phyloP scores from a whole-genome alignment of 2,329 filamentous ascomycete species.

The Trichoderma aggressivum region DNA sequence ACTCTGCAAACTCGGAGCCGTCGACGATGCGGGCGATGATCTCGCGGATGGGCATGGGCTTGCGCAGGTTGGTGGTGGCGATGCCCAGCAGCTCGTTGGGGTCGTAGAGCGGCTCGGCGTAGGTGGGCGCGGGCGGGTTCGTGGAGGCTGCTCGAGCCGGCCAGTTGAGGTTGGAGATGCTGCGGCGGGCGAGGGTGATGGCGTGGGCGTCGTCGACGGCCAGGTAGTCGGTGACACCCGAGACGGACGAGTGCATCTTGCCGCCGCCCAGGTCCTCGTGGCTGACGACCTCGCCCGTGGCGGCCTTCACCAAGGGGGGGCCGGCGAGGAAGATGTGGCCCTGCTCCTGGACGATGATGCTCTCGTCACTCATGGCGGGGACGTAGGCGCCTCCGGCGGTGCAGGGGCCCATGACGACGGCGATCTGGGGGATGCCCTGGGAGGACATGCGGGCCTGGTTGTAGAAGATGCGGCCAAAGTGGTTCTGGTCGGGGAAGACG shows the following conservation, averaged over 20 bases:
- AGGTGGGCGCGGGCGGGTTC: slow-evolving; percentile 41
- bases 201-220: slow-evolving; percentile 94
- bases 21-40: slow-evolving; percentile 92
- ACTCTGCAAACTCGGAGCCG: slow-evolving; percentile 84
- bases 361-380: slow-evolving; percentile 95
- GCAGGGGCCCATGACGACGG: slow-evolving; percentile 95
- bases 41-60: slow-evolving; percentile 80
- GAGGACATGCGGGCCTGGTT: slow-evolving; percentile 95
- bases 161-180: slow-evolving; percentile 87
- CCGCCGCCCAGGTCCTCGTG: slow-evolving; percentile 91
- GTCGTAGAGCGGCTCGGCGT: slow-evolving; percentile 76
- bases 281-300: slow-evolving; percentile 87
- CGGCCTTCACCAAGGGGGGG: slow-evolving; percentile 90
- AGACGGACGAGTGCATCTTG: slow-evolving; percentile 82
- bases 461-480: slow-evolving; percentile 97
- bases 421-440: slow-evolving; percentile 84
- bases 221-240: slow-evolving; percentile 91
- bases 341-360: slow-evolving; percentile 91
- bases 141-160: slow-evolving; percentile 48
- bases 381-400: slow-evolving; percentile 96
- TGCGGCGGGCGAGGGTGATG: slow-evolving; percentile 77
- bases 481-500: slow-evolving; percentile 90
- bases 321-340: slow-evolving; percentile 98
- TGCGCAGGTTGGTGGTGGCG: slow-evolving; percentile 83
- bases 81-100: slow-evolving; percentile 81